Percentiles rank a stretch among this genome's conserved stretches.
Evolutionary conservation across 139 green algal genomes (phyloP).

Genomic region (Penium margaritaceum): DNA sequence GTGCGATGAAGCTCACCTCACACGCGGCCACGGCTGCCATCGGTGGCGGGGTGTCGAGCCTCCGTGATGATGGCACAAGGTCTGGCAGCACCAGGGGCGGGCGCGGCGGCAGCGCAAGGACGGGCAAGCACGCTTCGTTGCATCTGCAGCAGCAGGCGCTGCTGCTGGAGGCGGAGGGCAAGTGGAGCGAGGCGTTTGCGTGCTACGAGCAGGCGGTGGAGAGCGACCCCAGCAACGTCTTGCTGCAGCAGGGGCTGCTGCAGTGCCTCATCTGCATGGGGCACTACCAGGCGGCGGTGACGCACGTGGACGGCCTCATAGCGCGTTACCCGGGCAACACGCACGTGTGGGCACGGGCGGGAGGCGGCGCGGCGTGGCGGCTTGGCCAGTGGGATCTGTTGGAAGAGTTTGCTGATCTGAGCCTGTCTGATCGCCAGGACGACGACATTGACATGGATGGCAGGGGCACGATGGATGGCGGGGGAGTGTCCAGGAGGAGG

Average conservation of each 20-base stretch:
- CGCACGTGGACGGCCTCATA: constrained; percentile 62
- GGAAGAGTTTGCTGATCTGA: constrained; percentile 53
- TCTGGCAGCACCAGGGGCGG: constrained; percentile 73
- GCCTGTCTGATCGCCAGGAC: not conserved
- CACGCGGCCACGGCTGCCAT: no score
- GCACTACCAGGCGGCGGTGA: constrained; percentile 68
- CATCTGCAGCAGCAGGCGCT: constrained; percentile 58
- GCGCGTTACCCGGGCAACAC: constrained; percentile 5
- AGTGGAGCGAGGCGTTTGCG: constrained; percentile 73
- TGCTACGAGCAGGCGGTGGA: constrained; percentile 68
- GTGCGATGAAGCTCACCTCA: constrained; percentile 46
- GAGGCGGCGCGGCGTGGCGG: constrained; percentile 75
- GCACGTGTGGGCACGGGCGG: constrained; percentile 58
- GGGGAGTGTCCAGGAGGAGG: constrained; percentile 7
- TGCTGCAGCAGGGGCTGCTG: constrained; percentile 34
- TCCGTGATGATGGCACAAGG: constrained; percentile 49
- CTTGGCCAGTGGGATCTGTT: constrained; percentile 75
- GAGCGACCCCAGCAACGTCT: constrained; percentile 12
- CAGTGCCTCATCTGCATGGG: constrained; percentile 61
- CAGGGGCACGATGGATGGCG: not conserved
- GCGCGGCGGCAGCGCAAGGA: constrained; percentile 53
- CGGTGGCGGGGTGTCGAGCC: constrained; percentile 58
- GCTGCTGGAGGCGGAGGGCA: constrained; percentile 71
- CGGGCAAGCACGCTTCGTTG: not conserved
- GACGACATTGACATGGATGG: no score